Evolutionary conservation across 1,284 basidiomycete species (phyloP).

Genomic region (Rhodotorula sp.): DNA sequence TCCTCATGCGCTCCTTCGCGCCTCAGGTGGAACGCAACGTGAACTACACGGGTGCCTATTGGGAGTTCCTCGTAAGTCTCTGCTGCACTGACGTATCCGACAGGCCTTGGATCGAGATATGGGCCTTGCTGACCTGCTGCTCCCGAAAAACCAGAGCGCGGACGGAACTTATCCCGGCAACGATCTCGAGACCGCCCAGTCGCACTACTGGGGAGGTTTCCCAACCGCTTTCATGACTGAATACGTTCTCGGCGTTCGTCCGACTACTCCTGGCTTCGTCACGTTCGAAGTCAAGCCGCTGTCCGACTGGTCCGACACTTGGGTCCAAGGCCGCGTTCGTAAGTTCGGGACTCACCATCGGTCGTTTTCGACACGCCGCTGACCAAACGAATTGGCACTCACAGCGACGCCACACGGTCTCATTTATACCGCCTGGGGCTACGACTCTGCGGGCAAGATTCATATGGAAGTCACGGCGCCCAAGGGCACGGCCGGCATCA

Average conservation of each 20-base stretch:
- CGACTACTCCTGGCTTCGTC: background rate
- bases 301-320: background rate
- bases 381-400: background rate
- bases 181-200: slow-evolving; percentile 1
- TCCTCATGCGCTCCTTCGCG: background rate
- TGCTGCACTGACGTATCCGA: background rate
- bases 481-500: slow-evolving; percentile 9
- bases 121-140: background rate
- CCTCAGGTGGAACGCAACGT: background rate
- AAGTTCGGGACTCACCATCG: background rate
- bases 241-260: background rate
- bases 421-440: slow-evolving; percentile 8
- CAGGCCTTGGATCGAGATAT: background rate
- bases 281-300: slow-evolving; percentile 10
- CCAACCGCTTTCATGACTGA: background rate
- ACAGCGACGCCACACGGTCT: slow-evolving; percentile 7
- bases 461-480: slow-evolving; percentile 13
- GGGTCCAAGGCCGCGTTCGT: background rate
- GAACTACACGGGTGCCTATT: background rate
- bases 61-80: background rate
- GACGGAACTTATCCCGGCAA: slow-evolving; percentile 4
- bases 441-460: background rate
- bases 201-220: slow-evolving; percentile 3
- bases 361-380: background rate
- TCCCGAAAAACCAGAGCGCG: background rate